These are phyloP conservation scores for Spathaspora girioi DNA, from an alignment of 805 yeast genomes.

Conservation along the genomic window DNA sequence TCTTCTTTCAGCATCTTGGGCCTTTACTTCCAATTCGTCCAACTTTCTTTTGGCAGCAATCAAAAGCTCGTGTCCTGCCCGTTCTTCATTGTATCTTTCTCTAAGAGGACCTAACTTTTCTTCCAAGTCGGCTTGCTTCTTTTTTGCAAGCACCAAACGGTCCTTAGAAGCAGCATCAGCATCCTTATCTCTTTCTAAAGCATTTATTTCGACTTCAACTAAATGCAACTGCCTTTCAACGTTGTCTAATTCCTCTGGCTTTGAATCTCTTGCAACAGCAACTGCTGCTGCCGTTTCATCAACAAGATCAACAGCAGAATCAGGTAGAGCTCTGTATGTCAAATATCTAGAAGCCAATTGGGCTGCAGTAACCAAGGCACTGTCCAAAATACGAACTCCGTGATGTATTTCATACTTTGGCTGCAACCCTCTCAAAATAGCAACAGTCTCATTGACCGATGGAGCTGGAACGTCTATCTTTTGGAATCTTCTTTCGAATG, in stretches of 20 bases:
- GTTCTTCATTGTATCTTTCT: constrained; percentile 81
- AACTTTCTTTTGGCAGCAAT: constrained; percentile 85
- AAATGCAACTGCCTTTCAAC: constrained; percentile 90
- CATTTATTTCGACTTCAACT: constrained; percentile 92
- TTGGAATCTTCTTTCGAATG: constrained; percentile 97
- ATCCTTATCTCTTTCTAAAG: constrained; percentile 91
- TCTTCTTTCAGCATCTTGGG: constrained; percentile 95
- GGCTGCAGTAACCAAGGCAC: constrained; percentile 91
- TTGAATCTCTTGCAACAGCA: constrained; percentile 96
- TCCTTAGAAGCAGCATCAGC: constrained; percentile 82
- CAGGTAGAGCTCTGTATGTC: constrained; percentile 94
- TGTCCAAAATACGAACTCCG: constrained; percentile 93
- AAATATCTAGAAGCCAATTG: constrained; percentile 91
- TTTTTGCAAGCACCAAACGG: constrained; percentile 74
- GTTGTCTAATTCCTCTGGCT: constrained; percentile 93
- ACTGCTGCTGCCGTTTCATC: constrained; percentile 97
- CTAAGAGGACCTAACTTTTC: constrained; percentile 83
- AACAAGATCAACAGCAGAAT: constrained; percentile 92
- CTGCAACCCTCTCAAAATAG: constrained; percentile 93
- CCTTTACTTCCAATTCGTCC: constrained; percentile 90
- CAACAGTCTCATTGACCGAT: constrained; percentile 87
- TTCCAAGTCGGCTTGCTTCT: constrained; percentile 75
- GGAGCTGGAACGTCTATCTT: constrained; percentile 96
- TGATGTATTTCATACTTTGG: constrained; percentile 95
- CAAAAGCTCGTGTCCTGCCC: constrained; percentile 86